Conservation (phyloP, 176 grass and related monocot genomes). For the Triticum timopheevii region DNA sequence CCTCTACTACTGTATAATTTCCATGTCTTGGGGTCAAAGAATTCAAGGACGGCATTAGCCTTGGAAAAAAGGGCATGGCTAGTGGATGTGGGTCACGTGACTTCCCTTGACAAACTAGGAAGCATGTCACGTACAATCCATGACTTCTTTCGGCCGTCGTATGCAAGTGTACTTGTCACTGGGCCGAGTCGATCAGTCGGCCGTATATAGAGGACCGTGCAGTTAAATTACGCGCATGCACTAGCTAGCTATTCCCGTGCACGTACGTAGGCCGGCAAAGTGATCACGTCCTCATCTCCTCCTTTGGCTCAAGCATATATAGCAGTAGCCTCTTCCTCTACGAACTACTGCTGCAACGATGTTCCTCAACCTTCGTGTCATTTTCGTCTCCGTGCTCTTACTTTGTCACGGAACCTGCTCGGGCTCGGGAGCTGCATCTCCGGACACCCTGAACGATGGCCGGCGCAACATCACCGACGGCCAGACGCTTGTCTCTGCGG, state of each 20-base stretch:
- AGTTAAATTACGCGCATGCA: neutral
- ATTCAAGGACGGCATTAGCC: neutral
- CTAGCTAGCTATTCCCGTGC: neutral
- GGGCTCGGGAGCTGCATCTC: neutral
- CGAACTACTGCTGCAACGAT: neutral
- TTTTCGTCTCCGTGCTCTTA: neutral
- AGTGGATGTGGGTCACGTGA: constrained; percentile 14
- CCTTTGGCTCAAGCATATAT: too few relatives aligned
- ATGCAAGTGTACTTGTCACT: neutral
- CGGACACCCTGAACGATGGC: constrained; percentile 6
- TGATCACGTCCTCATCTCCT: neutral
- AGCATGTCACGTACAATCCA: constrained; percentile 16
- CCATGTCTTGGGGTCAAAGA: neutral
- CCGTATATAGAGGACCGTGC: neutral
- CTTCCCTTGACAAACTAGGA: neutral
- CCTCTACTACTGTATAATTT: neutral
- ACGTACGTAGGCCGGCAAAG: neutral
- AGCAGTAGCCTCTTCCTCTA: too few relatives aligned
- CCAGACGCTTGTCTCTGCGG: constrained; percentile 30
- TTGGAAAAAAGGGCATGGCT: neutral
- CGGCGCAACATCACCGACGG: constrained; percentile 31
- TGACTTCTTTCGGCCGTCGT: neutral
- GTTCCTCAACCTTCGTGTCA: neutral
- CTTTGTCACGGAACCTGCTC: neutral
- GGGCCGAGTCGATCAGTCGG: neutral